Conservation (phyloP, 306 rosid species). For the Morella rubra region DNA sequence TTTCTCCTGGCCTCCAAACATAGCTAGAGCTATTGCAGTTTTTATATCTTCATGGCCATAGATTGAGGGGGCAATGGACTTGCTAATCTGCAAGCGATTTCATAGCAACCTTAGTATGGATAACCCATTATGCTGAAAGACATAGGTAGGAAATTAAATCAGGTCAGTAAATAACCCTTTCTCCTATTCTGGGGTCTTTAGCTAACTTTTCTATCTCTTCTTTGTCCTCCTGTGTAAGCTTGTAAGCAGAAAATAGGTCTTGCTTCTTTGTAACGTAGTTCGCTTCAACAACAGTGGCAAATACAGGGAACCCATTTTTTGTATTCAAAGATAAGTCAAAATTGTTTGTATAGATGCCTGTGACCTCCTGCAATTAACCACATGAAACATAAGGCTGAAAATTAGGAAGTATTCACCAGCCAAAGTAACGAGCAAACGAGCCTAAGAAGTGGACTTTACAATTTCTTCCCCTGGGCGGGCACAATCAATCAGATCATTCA, state of each 20-base stretch:
- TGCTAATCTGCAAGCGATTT: constrained; percentile 56
- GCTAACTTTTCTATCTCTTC: constrained; percentile 77
- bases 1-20: constrained; percentile 98
- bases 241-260: constrained; percentile 93
- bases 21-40: constrained; percentile 94
- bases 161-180: constrained; percentile 63
- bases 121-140: constrained; percentile 8
- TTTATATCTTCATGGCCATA: constrained; percentile 94
- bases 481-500: constrained; percentile 97
- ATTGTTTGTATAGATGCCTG: constrained; percentile 91
- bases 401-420: constrained; percentile 27
- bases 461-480: constrained; percentile 99
- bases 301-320: constrained; percentile 96
- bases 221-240: constrained; percentile 91
- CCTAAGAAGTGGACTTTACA: constrained; percentile 43
- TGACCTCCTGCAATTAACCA: constrained; percentile 75
- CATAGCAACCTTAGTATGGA: constrained; percentile 13
- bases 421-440: constrained; percentile 15
- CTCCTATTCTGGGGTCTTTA: constrained; percentile 95
- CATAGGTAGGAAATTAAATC: neutral
- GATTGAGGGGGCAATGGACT: constrained; percentile 97
- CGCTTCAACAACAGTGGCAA: constrained; percentile 98
- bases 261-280: constrained; percentile 88
- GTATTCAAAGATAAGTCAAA: constrained; percentile 94
- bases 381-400: constrained; percentile 18